Conservation (phyloP, 2,329 filamentous ascomycete genomes). For the Pezizomycotina sp. region DNA sequence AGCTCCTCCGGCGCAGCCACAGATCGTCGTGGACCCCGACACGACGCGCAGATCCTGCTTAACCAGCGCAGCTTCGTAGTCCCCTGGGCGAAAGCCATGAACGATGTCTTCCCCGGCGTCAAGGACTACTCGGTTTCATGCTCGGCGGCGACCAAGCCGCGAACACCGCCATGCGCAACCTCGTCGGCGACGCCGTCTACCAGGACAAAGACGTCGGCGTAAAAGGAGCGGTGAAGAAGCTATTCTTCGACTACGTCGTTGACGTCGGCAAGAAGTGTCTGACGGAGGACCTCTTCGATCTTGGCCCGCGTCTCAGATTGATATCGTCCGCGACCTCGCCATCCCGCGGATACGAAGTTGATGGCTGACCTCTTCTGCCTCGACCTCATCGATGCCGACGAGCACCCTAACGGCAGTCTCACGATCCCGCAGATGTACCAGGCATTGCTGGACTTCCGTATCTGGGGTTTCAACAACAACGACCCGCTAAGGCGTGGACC, state of each 20-base stretch:
- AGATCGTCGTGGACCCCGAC: not conserved
- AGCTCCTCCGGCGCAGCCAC: no score
- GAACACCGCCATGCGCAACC: not conserved
- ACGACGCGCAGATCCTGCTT: not conserved
- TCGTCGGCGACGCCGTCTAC: not conserved
- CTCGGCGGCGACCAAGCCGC: not conserved
- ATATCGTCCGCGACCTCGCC: slow-evolving; percentile 1
- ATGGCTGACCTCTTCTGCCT: slow-evolving; percentile 24
- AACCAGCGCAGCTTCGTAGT: not conserved
- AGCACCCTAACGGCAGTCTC: slow-evolving; percentile 28
- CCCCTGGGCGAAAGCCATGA: not conserved
- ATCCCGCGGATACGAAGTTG: slow-evolving; percentile 24
- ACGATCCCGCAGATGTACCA: slow-evolving; percentile 40
- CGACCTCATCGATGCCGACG: slow-evolving; percentile 23
- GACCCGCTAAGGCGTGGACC: slow-evolving; percentile 36
- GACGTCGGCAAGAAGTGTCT: not conserved
- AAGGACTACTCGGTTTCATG: slow-evolving; percentile 1
- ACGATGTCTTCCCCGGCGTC: not conserved
- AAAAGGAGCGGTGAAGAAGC: not conserved
- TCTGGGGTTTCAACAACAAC: slow-evolving; percentile 35
- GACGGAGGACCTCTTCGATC: not conserved
- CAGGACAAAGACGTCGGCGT: not conserved
- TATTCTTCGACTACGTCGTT: not conserved
- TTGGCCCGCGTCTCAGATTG: not conserved
- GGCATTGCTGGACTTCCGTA: slow-evolving; percentile 32